Evolutionary conservation across 2,329 filamentous ascomycete genomes (phyloP), one percentile per base, ranked within the genome.

Genomic region (Teratosphaeria destructans): DNA sequence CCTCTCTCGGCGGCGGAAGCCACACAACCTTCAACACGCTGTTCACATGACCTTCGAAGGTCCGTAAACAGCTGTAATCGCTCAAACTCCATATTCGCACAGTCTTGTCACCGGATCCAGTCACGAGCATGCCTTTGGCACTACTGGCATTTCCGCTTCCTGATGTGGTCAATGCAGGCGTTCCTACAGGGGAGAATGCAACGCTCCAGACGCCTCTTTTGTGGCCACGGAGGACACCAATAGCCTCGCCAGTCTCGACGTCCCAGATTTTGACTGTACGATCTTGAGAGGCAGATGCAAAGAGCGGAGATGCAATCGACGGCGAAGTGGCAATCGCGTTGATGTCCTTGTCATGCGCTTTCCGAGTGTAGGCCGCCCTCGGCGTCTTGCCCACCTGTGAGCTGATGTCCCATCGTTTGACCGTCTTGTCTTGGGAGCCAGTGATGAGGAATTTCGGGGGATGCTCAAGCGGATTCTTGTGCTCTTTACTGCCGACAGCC

Each of bases 311-410:
- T 1, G 82, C 80, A 26, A 85, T 82, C 64, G 91, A 89, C 57
- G 68, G 67, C 6, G 71, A 72, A 11, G 94, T 81, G 64, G 95
- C 90, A 56, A 99, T 83, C 2, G 94, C 91, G 68, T 99, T 99
- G 75, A 99, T 99, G 66, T 99, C 94, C 72, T 99, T 99, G 71
- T 99, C 94, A 74, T 99, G 94, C 0, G 94, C 94, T 74, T 96
- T 95, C 59, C 94, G 84, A 0, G 94, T 97, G 73, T 89, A 99
- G 4, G 86, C 76, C 49, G 90, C 90, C 66, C 85, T 79, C 10
- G 85, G 77, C 10, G 82, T 79, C 60, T 82, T 81, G 61, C 70
- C 65, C 16, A 60, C 60, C 58, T 70, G 60, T 2, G 66, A 52
- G 16, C 65, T 83, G 26, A 93, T 85, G 62, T 96, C 89, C 90